Evolutionary conservation across 2,329 filamentous ascomycete species (phyloP), one percentile per base, ranked within the genome.

Genomic region (Emericellopsis atlantica): DNA sequence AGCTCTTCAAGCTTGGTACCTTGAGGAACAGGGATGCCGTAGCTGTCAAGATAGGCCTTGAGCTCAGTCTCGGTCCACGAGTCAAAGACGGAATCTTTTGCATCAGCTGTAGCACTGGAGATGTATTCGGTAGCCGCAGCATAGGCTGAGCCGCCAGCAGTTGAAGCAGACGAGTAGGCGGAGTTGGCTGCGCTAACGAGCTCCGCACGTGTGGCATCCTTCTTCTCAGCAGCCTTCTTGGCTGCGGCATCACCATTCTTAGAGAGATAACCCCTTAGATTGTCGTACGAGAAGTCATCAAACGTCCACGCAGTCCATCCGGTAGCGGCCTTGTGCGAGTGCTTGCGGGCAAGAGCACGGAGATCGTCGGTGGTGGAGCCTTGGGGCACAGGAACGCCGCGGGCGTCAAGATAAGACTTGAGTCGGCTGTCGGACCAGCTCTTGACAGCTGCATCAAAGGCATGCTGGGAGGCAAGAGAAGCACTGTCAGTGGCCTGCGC

Each of bases 31-130:
- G 67, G 60, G 33, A 90, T 65, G 32, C 85, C 85, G 48, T 87
- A 90, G 46, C 77, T 82, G 55, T 90, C 84, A 6, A 90, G 73
- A 53, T 89, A 90, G 1, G 74, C 65, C 68, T 90, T 89, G 46
- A 92, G 66, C 22, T 90, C 82, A 36, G 72, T 73, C 51, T 77
- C 72, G 42, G 71, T 82, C 84, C 84, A 90, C 1, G 74, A 75
- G 40, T 87, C 77, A 47, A 90, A 90, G 1, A 74, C 67, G 21
- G 61, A 68, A 37, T 76, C 66, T 65, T 85, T 87, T 37, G 70
- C 81, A 9, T 72, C 55, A 43, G 72, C 72, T 5, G 84, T 85
- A 23, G 77, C 76, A 44, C 76, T 65, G 9, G 79, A 64, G 3
- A 89, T 66, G 51, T 84, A 84, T 41, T 74, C 82, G 8, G 83